Base-by-base conservation (phyloP, 2,329 filamentous ascomycete genomes). In the Sclerotinia minor region DNA sequence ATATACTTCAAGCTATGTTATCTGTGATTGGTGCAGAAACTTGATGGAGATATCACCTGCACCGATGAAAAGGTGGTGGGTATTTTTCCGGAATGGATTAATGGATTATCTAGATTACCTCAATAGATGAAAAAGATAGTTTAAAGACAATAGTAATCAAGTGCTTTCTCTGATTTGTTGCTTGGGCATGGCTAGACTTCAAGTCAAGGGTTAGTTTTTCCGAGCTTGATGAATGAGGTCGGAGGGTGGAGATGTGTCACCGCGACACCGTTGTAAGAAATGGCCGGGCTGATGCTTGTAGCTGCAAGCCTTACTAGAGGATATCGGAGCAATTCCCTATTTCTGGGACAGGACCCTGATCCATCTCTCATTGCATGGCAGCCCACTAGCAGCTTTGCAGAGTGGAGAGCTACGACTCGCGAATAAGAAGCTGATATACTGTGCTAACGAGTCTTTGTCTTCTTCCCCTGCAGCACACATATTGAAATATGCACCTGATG, bases 21-120 rank as follows among this genome's bases (percentile, higher is more conserved):
- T 49, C 21, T 38, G n/a, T 50, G 58, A 61, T 61, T 61, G 58
- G 58, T 61, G 58, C 45, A 50, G 29, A 49, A 61, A 38, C 21
- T 38, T 19, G 7, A 61, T 26, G 45, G 15, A 50, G 13, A 6
- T 61, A 2, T 6, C 58, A 61, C 54, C 35, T 57, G n/a, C 54
- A 57, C 54, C 21, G n/a, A 21, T 9, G 13, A 21, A 47, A 47
- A n/a, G 19, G 19, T 21, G 32, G 58, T 60, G 29, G 44, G 26
- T 49, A 35, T 24, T 47, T 49, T 60, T 24, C 41, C 41, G 44
- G 49, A 11, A 17, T 47, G 13, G 19, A 59, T 29, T 17, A 19
- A 45, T 55, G 53, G n/a, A 19, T 38, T 17, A 17, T n/a, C 29
- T 55, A 32, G n/a, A 21, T 38, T 41, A 32, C 21, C 35, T 24